Percentiles rank a stretch among this genome's conserved stretches.
phyloP scores from a whole-genome alignment of 1,139 yeast genomes.

The Scheffersomyces lignicola region DNA sequence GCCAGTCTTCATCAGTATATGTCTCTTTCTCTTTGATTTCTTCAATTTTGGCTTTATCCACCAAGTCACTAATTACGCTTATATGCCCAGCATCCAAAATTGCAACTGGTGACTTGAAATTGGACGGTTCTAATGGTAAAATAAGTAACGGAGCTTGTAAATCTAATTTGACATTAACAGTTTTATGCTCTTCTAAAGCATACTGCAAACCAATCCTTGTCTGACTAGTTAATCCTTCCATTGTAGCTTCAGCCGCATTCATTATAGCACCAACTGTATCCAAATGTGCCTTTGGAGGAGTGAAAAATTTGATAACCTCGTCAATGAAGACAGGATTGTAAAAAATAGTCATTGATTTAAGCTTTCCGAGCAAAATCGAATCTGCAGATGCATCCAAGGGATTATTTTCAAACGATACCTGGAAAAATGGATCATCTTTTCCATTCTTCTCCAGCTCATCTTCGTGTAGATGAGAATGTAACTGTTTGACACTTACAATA shows the following conservation, averaged over 20 bases:
- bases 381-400: conserved; percentile 87
- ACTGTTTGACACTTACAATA: conserved; percentile 81
- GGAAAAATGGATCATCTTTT: conserved; percentile 67
- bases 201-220: conserved; percentile 92
- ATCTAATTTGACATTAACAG: conserved; percentile 80
- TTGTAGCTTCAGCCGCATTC: conserved; percentile 94
- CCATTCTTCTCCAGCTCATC: conserved; percentile 8
- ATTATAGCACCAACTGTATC: conserved; percentile 90
- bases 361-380: conserved; percentile 67
- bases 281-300: conserved; percentile 81
- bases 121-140: conserved; percentile 79
- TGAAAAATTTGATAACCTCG: conserved; percentile 71
- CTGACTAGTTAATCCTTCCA: conserved; percentile 86
- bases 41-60: conserved; percentile 66
- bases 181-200: conserved; percentile 91
- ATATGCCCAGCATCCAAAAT: conserved; percentile 96
- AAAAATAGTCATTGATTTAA: conserved; percentile 85
- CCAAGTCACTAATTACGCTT: conserved; percentile 78
- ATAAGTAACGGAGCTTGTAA: conserved; percentile 91
- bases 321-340: conserved; percentile 83
- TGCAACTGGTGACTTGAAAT: conserved; percentile 85
- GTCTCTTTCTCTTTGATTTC: conserved; percentile 68
- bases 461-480: conserved; percentile 33
- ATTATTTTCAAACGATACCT: conserved; percentile 77
- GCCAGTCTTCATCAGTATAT: conserved; percentile 74